A percentile compares a stretch with the other conserved stretches of the same genome.
Evolutionary conservation across 148 eudicot species (phyloP).

Genomic region (Vaccinium myrtillus): DNA sequence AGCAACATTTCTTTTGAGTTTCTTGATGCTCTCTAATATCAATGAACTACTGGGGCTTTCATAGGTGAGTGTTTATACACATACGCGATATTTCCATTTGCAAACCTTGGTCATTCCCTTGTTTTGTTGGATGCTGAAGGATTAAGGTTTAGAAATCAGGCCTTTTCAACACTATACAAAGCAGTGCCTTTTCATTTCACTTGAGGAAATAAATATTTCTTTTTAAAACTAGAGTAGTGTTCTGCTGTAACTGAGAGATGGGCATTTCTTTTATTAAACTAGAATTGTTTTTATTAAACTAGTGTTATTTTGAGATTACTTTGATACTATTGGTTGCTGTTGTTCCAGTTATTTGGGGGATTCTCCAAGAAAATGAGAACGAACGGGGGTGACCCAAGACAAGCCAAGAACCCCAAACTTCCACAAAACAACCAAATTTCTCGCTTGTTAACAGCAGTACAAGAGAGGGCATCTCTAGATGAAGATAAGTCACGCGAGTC

Average conservation of each 20-base stretch:
- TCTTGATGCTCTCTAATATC: not conserved
- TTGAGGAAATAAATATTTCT: not conserved
- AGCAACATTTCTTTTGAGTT: not conserved
- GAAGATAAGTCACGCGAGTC: not conserved
- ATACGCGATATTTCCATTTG: not conserved
- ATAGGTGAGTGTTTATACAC: not conserved
- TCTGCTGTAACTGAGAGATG: not conserved
- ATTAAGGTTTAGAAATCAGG: not conserved
- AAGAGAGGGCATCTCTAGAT: not conserved
- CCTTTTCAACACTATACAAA: not conserved
- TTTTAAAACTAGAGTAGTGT: not conserved
- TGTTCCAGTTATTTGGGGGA: not conserved
- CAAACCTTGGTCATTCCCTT: not conserved
- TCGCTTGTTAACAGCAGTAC: constrained; percentile 1
- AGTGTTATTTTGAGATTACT: not conserved
- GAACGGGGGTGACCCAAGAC: not conserved
- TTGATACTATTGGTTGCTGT: not conserved
- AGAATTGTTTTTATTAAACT: not conserved
- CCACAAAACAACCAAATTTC: not conserved
- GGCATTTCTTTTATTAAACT: not conserved
- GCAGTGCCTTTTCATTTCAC: not conserved
- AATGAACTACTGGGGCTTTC: not conserved
- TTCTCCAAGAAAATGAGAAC: constrained; percentile 9
- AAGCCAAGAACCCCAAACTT: not conserved
- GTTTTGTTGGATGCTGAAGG: not conserved